Evolutionary conservation across 2,329 filamentous ascomycete genomes (phyloP).

Genomic region (Arthrobotrys pseudoclavata): DNA sequence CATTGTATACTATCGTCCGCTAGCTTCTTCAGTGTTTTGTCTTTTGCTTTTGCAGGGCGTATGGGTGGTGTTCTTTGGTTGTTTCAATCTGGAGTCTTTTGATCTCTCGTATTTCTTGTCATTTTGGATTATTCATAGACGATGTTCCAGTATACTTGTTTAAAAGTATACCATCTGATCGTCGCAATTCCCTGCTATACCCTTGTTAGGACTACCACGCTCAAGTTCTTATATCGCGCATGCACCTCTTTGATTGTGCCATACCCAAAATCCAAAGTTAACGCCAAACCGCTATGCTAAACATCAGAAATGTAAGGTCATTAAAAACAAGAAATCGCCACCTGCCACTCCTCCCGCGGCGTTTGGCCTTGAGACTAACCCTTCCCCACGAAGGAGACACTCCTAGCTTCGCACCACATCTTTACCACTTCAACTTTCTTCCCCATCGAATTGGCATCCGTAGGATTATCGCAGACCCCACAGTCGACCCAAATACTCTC

Average conservation of each 20-base stretch:
- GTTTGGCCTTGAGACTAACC: too few relatives aligned
- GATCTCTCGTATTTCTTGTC: background rate
- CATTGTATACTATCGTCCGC: constrained; percentile 9
- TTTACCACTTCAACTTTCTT: constrained; percentile 67
- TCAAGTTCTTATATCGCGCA: constrained; percentile 11
- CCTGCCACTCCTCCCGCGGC: constrained; percentile 13
- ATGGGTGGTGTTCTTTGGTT: constrained; percentile 35
- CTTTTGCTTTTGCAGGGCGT: background rate
- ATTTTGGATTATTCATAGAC: background rate
- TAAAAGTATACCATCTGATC: background rate
- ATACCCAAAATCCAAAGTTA: constrained; percentile 6
- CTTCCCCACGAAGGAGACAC: constrained; percentile 66
- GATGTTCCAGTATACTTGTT: background rate
- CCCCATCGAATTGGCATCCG: constrained; percentile 66
- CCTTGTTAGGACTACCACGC: background rate
- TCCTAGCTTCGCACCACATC: constrained; percentile 67
- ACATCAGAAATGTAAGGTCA: background rate
- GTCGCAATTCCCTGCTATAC: background rate
- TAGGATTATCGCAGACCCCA: constrained; percentile 21
- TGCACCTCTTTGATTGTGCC: background rate
- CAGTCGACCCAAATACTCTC: constrained; percentile 34
- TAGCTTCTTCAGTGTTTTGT: background rate
- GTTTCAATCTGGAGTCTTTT: constrained; percentile 13
- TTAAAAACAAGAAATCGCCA: constrained; percentile 1
- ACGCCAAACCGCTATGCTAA: constrained; percentile 36